These are phyloP conservation scores for Starmerella sirachaensis DNA, from an alignment of 805 yeast species.

Conservation along the genomic window DNA sequence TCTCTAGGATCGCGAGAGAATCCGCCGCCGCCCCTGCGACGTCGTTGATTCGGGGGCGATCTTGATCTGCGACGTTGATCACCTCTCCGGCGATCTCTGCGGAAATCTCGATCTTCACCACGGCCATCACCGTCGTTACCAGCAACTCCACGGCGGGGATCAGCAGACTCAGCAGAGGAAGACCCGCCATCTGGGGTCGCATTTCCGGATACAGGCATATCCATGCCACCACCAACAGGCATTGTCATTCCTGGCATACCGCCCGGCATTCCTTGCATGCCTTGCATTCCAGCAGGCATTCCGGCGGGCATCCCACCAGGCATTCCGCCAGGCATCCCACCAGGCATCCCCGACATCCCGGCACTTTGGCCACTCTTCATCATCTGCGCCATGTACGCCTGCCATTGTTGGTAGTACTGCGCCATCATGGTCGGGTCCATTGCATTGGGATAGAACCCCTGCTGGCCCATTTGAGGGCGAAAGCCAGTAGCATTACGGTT, in stretches of 20 bases:
- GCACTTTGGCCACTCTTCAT: constrained; percentile 24
- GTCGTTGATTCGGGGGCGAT: constrained; percentile 21
- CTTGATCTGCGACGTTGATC: constrained; percentile 25
- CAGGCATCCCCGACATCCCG: constrained; percentile 19
- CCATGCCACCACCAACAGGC: too few relatives aligned
- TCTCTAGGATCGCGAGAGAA: constrained; percentile 21
- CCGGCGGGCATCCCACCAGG: constrained; percentile 14
- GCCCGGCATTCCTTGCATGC: constrained; percentile 11
- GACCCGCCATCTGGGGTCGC: constrained; percentile 1
- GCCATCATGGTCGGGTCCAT: constrained; percentile 35
- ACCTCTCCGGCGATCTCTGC: constrained; percentile 22
- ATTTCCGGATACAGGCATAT: too few relatives aligned
- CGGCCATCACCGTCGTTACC: constrained; percentile 10
- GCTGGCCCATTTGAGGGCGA: constrained; percentile 5
- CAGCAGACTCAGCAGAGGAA: constrained; percentile 1
- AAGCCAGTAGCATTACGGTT: constrained; percentile 13
- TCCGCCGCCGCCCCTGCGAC: constrained; percentile 18
- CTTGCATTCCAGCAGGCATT: constrained; percentile 17
- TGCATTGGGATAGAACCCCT: constrained; percentile 22
- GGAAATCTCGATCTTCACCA: constrained; percentile 20
- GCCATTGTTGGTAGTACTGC: constrained; percentile 34
- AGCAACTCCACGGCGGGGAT: constrained; percentile 3
- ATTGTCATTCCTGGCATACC: constrained; percentile 9
- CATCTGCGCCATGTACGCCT: constrained; percentile 30
- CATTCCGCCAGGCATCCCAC: constrained; percentile 13